Conservation (phyloP, 1,284 basidiomycete species). For the Ceratobasidium sp. region DNA sequence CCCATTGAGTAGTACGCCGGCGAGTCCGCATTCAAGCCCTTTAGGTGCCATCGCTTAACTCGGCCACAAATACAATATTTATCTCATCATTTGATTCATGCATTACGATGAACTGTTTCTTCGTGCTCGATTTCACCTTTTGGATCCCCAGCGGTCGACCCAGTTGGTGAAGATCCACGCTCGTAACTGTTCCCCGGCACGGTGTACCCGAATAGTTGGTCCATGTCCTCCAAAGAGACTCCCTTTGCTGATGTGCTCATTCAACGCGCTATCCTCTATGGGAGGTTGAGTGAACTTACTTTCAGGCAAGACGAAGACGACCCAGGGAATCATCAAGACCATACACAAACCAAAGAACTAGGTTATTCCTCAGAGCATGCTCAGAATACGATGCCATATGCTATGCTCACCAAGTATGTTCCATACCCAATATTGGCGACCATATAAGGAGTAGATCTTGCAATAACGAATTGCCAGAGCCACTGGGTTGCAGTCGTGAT, state of each 20-base stretch:
- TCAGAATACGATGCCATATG: too few species aligned
- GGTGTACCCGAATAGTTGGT: constrained; percentile 25
- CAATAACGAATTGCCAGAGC: constrained; percentile 56
- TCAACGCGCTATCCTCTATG: neutral
- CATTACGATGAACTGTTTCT: constrained; percentile 1
- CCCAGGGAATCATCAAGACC: constrained; percentile 43
- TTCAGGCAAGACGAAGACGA: constrained; percentile 36
- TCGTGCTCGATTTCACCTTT: constrained; percentile 26
- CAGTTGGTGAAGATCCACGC: constrained; percentile 16
- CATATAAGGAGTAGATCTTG: constrained; percentile 55
- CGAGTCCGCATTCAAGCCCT: too few species aligned
- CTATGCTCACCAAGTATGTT: constrained; percentile 26
- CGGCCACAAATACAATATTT: neutral
- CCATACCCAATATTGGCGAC: constrained; percentile 48
- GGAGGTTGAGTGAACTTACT: constrained; percentile 1
- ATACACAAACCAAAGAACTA: constrained; percentile 43
- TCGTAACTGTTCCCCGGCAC: neutral
- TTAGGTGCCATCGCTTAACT: too few species aligned
- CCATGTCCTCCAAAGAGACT: constrained; percentile 34
- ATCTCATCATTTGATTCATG: neutral
- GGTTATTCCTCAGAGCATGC: neutral
- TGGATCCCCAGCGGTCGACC: neutral
- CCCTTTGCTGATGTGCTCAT: constrained; percentile 19
- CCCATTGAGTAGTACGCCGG: too few species aligned
- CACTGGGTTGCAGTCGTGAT: constrained; percentile 56